Conservation (phyloP, 2,329 filamentous ascomycete genomes). For the Ophiostoma sp. region DNA sequence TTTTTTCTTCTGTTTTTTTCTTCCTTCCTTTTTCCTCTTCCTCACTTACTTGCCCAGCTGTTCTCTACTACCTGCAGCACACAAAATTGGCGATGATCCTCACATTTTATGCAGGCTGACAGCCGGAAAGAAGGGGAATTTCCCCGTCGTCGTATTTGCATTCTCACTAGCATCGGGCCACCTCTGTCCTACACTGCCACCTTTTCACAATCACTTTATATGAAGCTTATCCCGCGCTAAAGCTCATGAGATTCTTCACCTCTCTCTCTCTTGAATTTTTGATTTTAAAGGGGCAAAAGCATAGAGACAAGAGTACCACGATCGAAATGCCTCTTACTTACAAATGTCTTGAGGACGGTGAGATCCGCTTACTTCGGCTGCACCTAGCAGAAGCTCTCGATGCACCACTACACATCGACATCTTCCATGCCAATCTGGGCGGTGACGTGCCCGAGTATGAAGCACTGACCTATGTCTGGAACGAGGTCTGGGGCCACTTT, state of each 20-base stretch:
- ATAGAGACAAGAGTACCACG: no score
- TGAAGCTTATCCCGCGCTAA: no score
- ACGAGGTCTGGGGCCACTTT: neutral
- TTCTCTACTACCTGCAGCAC: neutral
- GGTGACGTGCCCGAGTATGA: neutral
- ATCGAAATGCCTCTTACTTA: neutral
- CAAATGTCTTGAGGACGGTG: neutral
- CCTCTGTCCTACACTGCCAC: neutral
- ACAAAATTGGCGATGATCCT: neutral
- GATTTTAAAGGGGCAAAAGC: neutral
- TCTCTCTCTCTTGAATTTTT: neutral
- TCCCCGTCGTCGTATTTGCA: neutral
- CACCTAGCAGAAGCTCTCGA: neutral
- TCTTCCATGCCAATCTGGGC: neutral
- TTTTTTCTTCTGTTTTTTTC: neutral
- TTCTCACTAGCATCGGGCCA: neutral
- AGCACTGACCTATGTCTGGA: neutral
- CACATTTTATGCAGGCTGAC: neutral
- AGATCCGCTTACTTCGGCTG: neutral
- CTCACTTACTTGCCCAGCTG: neutral
- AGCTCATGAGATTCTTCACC: neutral
- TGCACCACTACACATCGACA: neutral
- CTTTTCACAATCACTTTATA: neutral
- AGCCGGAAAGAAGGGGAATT: neutral
- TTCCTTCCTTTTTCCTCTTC: neutral